Evolutionary conservation across 2,329 filamentous ascomycete species (phyloP).

Genomic region (Aspergillus jensenii): DNA sequence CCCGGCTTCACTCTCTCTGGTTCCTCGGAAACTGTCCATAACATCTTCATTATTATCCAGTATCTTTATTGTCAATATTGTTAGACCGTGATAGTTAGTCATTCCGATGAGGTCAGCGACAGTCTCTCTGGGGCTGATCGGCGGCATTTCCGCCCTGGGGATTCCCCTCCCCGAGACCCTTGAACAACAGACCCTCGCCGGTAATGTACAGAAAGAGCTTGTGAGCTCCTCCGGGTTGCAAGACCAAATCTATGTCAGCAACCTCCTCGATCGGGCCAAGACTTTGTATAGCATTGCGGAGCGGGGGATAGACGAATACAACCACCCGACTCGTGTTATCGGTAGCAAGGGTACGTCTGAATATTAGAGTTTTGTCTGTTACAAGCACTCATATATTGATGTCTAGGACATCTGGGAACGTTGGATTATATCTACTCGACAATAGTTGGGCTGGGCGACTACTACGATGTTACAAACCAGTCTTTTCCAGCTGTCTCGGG

Average conservation of each 20-base stretch:
- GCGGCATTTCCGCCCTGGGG: conserved; percentile 9
- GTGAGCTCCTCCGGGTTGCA: conserved; percentile 48
- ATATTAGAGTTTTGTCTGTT: not conserved
- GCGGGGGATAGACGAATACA: conserved; percentile 59
- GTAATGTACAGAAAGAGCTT: conserved; percentile 23
- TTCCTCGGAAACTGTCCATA: not conserved
- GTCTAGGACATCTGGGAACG: conserved; percentile 60
- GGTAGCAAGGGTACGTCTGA: conserved; percentile 57
- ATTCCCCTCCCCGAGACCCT: conserved; percentile 2
- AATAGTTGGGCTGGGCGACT: conserved; percentile 41
- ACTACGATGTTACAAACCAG: conserved; percentile 48
- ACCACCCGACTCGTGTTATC: conserved; percentile 70
- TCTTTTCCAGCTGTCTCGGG: conserved; percentile 61
- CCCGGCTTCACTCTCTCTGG: not conserved
- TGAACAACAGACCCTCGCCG: conserved; percentile 4
- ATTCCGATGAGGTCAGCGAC: conserved; percentile 3
- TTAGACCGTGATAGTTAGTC: not conserved
- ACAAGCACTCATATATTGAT: not conserved
- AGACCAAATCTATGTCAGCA: conserved; percentile 54
- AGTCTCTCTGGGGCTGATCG: conserved; percentile 8
- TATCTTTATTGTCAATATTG: not conserved
- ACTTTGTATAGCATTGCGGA: conserved; percentile 64
- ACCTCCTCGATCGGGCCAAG: conserved; percentile 59
- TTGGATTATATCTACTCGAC: conserved; percentile 62
- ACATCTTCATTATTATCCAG: not conserved